Evolutionary conservation across 2,329 filamentous ascomycete species (phyloP).

Genomic region (Rhinocladiella mackenziei): DNA sequence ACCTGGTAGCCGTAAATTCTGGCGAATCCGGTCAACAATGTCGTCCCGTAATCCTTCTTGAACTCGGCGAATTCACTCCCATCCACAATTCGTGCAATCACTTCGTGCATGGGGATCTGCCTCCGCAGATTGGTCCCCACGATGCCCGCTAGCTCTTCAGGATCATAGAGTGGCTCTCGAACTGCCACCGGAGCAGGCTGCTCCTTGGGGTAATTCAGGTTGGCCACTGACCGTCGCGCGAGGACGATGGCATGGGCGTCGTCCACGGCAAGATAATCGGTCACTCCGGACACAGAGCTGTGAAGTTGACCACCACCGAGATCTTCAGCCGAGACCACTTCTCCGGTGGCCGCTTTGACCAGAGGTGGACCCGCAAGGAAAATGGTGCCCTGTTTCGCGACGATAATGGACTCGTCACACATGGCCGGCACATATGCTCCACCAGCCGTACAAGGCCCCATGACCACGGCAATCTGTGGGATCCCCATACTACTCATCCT

Average conservation of each 20-base stretch:
- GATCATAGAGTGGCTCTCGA: conserved; percentile 74
- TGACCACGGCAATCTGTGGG: conserved; percentile 89
- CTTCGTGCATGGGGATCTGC: conserved; percentile 79
- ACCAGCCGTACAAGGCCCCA: conserved; percentile 94
- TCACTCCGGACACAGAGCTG: conserved; percentile 84
- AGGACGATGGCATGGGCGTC: conserved; percentile 88
- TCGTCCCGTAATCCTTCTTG: conserved; percentile 84
- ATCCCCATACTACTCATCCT: conserved; percentile 85
- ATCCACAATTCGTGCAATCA: conserved; percentile 90
- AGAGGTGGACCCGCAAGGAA: conserved; percentile 92
- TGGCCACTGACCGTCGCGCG: conserved; percentile 75
- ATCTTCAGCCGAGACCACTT: conserved; percentile 85
- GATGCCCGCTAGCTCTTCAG: conserved; percentile 78
- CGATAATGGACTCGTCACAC: conserved; percentile 97
- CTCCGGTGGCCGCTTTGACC: conserved; percentile 92
- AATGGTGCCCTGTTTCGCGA: conserved; percentile 92
- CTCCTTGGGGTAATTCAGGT: conserved; percentile 78
- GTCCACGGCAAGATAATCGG: conserved; percentile 90
- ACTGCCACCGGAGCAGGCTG: conserved; percentile 42
- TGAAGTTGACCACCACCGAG: conserved; percentile 87
- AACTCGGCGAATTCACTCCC: conserved; percentile 88
- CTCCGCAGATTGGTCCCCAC: conserved; percentile 84
- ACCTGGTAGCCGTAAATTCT: conserved; percentile 85
- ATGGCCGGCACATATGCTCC: conserved; percentile 95
- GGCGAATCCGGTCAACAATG: conserved; percentile 87